These are phyloP conservation scores for Astraeus odoratus DNA, from an alignment of 768 basidiomycete species.

Conservation along the genomic window DNA sequence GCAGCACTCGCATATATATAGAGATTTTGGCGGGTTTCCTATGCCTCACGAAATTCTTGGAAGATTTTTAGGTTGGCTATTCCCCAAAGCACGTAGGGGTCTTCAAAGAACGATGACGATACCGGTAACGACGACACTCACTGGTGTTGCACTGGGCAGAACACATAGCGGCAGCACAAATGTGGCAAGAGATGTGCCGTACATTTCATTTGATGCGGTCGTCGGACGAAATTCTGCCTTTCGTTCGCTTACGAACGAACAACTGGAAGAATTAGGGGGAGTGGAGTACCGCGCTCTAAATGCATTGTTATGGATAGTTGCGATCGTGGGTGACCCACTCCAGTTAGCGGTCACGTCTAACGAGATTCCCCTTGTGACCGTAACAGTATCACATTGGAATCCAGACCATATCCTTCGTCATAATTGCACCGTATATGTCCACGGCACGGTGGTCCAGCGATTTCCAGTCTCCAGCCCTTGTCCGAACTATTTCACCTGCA, in stretches of 20 bases:
- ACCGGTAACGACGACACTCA: conserved; percentile 57
- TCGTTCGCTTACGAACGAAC: conserved; percentile 62
- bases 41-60: conserved; percentile 55
- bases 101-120: conserved; percentile 71
- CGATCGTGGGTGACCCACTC: conserved; percentile 43
- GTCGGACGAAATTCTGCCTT: conserved; percentile 83
- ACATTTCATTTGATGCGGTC: conserved; percentile 78
- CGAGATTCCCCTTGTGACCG: background rate
- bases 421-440: conserved; percentile 79
- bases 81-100: conserved; percentile 54
- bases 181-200: conserved; percentile 56
- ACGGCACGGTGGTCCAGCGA: conserved; percentile 48
- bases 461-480: conserved; percentile 55
- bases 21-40: conserved; percentile 68
- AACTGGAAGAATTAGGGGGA: conserved; percentile 88
- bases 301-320: conserved; percentile 75
- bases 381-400: conserved; percentile 69
- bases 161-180: conserved; percentile 20
- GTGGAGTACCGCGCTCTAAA: conserved; percentile 87
- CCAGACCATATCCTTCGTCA: conserved; percentile 62
- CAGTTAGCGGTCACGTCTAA: background rate
- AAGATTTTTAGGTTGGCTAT: conserved; percentile 43
- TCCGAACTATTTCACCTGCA: conserved; percentile 46
- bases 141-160: conserved; percentile 24
- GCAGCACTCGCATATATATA: conserved; percentile 27